Evolutionary conservation across 345 rosid species (phyloP).

Genomic region (Combretum micranthum): DNA sequence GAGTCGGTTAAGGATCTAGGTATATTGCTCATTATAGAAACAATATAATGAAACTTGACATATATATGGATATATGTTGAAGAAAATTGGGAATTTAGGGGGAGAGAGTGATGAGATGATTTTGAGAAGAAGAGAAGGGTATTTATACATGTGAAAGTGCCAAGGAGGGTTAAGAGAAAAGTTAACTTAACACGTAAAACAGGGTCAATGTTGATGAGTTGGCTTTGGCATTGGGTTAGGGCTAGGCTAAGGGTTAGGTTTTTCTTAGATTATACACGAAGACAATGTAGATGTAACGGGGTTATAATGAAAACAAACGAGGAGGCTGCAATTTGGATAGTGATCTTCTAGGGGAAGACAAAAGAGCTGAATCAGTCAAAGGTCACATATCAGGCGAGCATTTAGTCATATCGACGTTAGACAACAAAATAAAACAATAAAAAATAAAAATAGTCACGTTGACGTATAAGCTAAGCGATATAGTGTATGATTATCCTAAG

Average conservation of each 20-base stretch:
- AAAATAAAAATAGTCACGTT: no score
- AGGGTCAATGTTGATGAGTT: conserved; percentile 1
- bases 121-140: background rate
- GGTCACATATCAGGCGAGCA: no score
- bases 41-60: conserved; percentile 15
- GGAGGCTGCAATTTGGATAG: background rate
- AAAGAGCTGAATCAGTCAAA: no score
- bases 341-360: background rate
- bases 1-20: conserved; percentile 76
- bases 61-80: conserved; percentile 1
- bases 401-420: no score
- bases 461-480: no score
- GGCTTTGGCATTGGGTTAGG: background rate
- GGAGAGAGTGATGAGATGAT: background rate
- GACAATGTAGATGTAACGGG: background rate
- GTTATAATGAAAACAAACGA: background rate
- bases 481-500: no score
- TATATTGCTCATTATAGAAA: conserved; percentile 75
- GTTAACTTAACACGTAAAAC: background rate
- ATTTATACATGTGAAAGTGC: background rate
- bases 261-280: conserved; percentile 15
- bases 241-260: background rate
- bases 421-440: no score
- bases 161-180: background rate
- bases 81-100: background rate